Base-by-base conservation (phyloP, 495 filamentous ascomycete genomes). In the Neurospora sp. region DNA sequence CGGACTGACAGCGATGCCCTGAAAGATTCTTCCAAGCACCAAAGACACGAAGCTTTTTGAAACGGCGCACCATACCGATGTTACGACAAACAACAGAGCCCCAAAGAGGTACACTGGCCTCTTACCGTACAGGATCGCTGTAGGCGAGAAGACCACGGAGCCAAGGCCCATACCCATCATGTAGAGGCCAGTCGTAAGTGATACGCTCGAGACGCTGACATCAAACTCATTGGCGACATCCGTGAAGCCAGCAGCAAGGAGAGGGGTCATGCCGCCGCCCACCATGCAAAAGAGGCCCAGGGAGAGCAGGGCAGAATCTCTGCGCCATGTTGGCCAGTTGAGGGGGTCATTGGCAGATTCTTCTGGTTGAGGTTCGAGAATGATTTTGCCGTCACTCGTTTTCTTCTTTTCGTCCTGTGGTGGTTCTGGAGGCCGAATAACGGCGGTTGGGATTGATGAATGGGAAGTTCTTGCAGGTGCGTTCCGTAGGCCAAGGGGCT, bases 121-220 rank as follows among this genome's bases (percentile, higher is more conserved):
- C 79, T 98, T 98, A 0, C 96, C 96, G 74, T 83, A 97, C 0
- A 98, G 80, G 73, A 98, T 97, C 11, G 96, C 96, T 0, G 96
- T 97, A 5, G 96, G 96, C 4, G 92, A 95, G 77, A 91, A 89
- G 66, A 98, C 77, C 14, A 97, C 88, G 23, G 89, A 94, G 6
- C 95, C 95, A 2, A 98, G 73, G 3, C 95, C 96, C 31, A 98
- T 84, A 3, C 96, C 96, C 88, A 97, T 85, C 96, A 99, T 99
- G 80, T 93, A 98, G 16, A 99, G 82, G 0, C 96, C 96, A 1
- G 96, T 97, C 2, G 96, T 98, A 59, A 96, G 89, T 2, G 96
- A 92, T 41, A 98, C 94, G 74, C 87, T 80, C 39, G 93, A 86
- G 16, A 92, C 90, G 6, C 88, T 85, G 16, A 97, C 90, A 73